These are phyloP conservation scores for Adansonia grandidieri DNA, from an alignment of 441 rosid species.

Conservation along the genomic window DNA sequence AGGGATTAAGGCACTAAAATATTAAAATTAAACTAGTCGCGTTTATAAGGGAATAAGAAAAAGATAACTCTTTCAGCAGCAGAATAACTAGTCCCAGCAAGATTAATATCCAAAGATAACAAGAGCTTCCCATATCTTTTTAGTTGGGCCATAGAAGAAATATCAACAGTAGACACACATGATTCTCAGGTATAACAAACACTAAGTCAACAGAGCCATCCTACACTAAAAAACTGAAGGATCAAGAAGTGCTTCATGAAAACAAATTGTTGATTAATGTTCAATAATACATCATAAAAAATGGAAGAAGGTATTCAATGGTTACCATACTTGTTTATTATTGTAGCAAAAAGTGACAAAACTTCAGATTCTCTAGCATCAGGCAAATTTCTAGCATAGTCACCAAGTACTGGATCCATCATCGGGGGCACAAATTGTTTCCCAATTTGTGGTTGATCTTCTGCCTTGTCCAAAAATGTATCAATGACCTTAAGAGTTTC, in stretches of 20 bases:
- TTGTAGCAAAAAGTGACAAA: slow-evolving; percentile 94
- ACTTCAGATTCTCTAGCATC: slow-evolving; percentile 99
- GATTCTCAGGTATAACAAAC: background rate
- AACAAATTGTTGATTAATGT: background rate
- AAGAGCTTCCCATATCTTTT: background rate
- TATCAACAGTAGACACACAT: background rate
- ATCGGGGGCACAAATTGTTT: slow-evolving; percentile 99
- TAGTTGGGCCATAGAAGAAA: background rate
- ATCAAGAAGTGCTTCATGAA: background rate
- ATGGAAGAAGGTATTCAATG: background rate
- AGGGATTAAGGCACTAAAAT: background rate
- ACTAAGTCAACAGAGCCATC: background rate
- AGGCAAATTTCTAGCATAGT: slow-evolving; percentile 95
- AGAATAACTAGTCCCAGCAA: background rate
- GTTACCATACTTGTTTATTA: slow-evolving; percentile 85
- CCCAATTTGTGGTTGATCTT: slow-evolving; percentile 95
- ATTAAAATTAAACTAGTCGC: background rate
- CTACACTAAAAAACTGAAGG: background rate
- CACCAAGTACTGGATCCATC: slow-evolving; percentile 99
- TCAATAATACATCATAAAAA: background rate
- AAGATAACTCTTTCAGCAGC: background rate
- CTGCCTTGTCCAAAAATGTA: slow-evolving; percentile 99
- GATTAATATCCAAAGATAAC: background rate
- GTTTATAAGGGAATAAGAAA: background rate
- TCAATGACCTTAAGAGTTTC: slow-evolving; percentile 97